Evolutionary conservation across 306 rosid species (phyloP).

Genomic region (Trifolium subterraneum): DNA sequence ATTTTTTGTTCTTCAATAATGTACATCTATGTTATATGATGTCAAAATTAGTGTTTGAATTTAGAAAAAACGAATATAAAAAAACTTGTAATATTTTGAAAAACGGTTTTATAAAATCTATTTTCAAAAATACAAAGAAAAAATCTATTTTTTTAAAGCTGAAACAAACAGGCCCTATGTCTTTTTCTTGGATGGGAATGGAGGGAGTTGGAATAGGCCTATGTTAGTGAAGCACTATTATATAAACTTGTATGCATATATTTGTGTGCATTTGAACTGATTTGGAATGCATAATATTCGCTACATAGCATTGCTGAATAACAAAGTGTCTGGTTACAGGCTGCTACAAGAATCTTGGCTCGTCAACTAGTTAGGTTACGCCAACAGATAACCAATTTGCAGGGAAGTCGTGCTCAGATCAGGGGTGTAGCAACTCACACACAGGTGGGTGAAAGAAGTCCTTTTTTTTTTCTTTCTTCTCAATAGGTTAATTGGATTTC

Average conservation of each 20-base stretch:
- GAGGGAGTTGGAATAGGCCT: not conserved
- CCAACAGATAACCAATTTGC: conserved; percentile 95
- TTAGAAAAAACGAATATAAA: too few species aligned
- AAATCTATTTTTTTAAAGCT: too few species aligned
- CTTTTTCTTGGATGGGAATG: not conserved
- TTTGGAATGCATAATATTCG: conserved; percentile 20
- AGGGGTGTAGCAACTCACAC: conserved; percentile 98
- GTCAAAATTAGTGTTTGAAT: too few species aligned
- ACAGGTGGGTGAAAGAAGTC: conserved; percentile 57
- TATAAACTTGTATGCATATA: not conserved
- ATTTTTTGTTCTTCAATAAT: too few species aligned
- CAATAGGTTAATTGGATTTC: conserved; percentile 13
- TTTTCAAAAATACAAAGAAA: too few species aligned
- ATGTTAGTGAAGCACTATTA: conserved; percentile 6
- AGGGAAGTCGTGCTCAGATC: conserved; percentile 98
- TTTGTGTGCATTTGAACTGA: not conserved
- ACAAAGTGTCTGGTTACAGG: conserved; percentile 53
- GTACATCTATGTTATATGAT: too few species aligned
- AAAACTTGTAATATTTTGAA: too few species aligned
- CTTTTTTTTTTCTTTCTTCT: not conserved
- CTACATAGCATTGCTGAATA: conserved; percentile 27
- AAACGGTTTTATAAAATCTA: too few species aligned
- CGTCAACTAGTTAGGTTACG: conserved; percentile 95
- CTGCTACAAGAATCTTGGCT: conserved; percentile 91
- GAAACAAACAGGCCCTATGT: too few species aligned